Evolutionary conservation across 2,329 filamentous ascomycete species (phyloP), one percentile per base, ranked within the genome.

Genomic region (Botryotinia convoluta): DNA sequence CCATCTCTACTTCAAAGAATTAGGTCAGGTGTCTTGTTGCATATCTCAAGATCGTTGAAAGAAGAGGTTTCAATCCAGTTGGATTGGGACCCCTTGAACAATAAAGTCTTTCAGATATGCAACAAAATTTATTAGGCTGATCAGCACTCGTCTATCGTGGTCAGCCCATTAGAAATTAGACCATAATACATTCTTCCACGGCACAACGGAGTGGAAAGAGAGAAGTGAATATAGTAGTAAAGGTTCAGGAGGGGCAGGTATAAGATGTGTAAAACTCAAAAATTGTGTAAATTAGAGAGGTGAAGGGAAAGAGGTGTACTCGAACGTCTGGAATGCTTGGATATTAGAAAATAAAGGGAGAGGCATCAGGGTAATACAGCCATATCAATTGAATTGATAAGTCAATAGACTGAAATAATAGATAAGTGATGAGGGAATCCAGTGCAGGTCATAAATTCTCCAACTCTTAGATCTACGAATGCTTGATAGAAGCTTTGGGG

Each of bases 111-210:
- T n/a, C 12, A 51, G 48, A 54, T 7, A 54, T n/a, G 48, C 48
- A 54, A 54, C 48, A 54, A n/a, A 54, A 54, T 5, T n/a, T 16
- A 6, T n/a, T 16, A 6, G 4, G n/a, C 22, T n/a, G 26, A 16
- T n/a, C 1, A n/a, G 10, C 26, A 51, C 26, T n/a, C 48, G 12
- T n/a, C 14, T n/a, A 51, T n/a, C 10, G 1, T n/a, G 4, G 5
- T 5, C 26, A n/a, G 7, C 26, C 26, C 0, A n/a, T 54, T n/a
- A 12, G 0, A n/a, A 1, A 3, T 16, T 3, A 54, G 5, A 54
- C 26, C 26, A 12, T 3, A 3, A n/a, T n/a, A 7, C n/a, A n/a
- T n/a, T n/a, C 12, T n/a, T 54, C 48, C 26, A 1, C 16, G 26
- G 12, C 12, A 1, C 12, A 54, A 8, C 0, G 12, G 3, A 54